A percentile compares a stretch with the other conserved stretches of the same genome.
Conservation (phyloP, 768 basidiomycete genomes). For the Collybia nuda region DNA sequence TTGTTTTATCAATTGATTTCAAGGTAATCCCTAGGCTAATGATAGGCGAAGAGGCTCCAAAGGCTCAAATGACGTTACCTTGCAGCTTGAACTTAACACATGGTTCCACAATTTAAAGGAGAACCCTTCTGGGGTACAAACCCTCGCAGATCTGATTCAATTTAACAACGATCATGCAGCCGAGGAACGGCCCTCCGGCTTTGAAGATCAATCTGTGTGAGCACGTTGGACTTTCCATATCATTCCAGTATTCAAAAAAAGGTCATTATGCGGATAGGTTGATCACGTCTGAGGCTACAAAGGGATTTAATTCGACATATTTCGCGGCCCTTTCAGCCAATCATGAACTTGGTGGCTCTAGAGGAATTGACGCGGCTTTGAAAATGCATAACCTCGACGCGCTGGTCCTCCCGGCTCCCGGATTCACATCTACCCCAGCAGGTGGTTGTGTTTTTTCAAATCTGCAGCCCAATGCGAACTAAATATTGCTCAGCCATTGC, state of each 20-base stretch:
- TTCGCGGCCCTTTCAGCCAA: constrained; percentile 43
- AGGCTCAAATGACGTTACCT: not conserved
- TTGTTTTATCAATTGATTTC: constrained; percentile 57
- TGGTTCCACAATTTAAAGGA: constrained; percentile 46
- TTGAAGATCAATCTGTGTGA: constrained; percentile 36
- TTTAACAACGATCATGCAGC: constrained; percentile 54
- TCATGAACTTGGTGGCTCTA: constrained; percentile 45
- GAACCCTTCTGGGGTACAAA: constrained; percentile 57
- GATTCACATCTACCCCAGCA: constrained; percentile 37
- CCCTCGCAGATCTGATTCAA: constrained; percentile 54
- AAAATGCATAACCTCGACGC: constrained; percentile 48
- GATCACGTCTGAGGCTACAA: constrained; percentile 36
- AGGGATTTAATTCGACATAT: constrained; percentile 41
- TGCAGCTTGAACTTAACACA: not conserved
- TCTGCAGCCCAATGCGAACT: constrained; percentile 9
- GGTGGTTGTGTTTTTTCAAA: constrained; percentile 20
- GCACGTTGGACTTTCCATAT: constrained; percentile 6
- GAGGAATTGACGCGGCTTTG: constrained; percentile 55
- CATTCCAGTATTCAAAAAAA: not conserved
- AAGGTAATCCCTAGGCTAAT: constrained; percentile 38
- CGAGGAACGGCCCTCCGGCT: constrained; percentile 44
- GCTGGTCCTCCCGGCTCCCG: constrained; percentile 45
- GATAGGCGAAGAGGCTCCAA: not conserved
- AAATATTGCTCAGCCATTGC: constrained; percentile 44
- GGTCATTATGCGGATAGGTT: constrained; percentile 24